These are phyloP conservation scores for Hygrophila difformis DNA, from an alignment of 257 asterid species.

Conservation along the genomic window DNA sequence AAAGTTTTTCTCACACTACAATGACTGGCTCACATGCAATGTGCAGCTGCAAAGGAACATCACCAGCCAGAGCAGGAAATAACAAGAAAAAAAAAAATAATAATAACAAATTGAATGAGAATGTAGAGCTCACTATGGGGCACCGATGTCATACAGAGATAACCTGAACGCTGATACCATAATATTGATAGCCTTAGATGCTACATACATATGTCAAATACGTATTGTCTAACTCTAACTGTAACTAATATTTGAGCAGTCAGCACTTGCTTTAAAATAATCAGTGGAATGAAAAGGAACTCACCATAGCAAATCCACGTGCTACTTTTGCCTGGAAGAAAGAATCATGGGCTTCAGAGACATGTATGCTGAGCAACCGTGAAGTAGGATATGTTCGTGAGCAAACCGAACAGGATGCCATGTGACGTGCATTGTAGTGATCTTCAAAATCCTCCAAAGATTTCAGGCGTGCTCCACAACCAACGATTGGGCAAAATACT, in stretches of 20 bases:
- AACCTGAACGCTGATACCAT: too few relatives aligned
- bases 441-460: constrained; percentile 82
- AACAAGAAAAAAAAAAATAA: too few relatives aligned
- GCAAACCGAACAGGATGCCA: constrained; percentile 90
- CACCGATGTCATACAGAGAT: too few relatives aligned
- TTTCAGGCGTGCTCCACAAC: constrained; percentile 63
- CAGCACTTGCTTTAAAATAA: constrained; percentile 5
- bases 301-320: constrained; percentile 84
- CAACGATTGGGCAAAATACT: constrained; percentile 70
- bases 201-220: too few relatives aligned
- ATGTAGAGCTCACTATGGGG: too few relatives aligned
- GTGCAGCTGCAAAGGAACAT: too few relatives aligned
- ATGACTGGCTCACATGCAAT: not conserved
- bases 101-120: too few relatives aligned
- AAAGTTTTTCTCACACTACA: not conserved
- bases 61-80: not conserved
- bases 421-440: constrained; percentile 80
- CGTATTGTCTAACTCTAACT: too few relatives aligned
- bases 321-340: constrained; percentile 93
- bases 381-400: constrained; percentile 87
- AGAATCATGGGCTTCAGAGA: constrained; percentile 94
- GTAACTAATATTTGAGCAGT: too few relatives aligned
- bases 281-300: constrained; percentile 2
- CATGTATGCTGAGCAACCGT: constrained; percentile 78
- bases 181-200: too few relatives aligned